phyloP scores from a whole-genome alignment of 345 rosid species.

The Lepidium didymum region DNA sequence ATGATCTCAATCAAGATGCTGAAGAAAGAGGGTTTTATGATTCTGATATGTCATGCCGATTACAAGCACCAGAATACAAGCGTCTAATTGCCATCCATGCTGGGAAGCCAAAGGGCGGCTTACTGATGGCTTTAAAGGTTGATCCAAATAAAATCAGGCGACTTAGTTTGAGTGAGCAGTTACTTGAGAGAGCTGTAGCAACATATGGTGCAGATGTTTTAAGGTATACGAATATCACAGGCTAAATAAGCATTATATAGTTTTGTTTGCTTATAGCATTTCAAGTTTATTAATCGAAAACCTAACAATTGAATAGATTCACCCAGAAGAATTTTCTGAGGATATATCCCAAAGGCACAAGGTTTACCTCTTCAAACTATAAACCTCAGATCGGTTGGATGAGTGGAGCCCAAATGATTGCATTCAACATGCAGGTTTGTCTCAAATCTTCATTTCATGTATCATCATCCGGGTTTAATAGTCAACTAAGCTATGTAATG shows the following conservation, averaged over 20 bases:
- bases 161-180: constrained; percentile 33
- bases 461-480: background rate
- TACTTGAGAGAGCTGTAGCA: constrained; percentile 36
- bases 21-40: constrained; percentile 17
- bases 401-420: constrained; percentile 90
- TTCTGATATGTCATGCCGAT: constrained; percentile 17
- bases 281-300: background rate
- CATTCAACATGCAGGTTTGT: constrained; percentile 85
- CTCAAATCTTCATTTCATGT: background rate
- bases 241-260: background rate
- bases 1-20: constrained; percentile 10
- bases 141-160: constrained; percentile 31
- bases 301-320: constrained; percentile 25
- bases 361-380: constrained; percentile 55
- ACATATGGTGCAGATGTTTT: constrained; percentile 26
- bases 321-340: constrained; percentile 48
- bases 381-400: constrained; percentile 56
- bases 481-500: background rate
- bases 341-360: constrained; percentile 54
- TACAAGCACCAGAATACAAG: constrained; percentile 31
- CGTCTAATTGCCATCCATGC: constrained; percentile 34
- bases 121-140: constrained; percentile 27
- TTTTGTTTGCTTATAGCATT: background rate
- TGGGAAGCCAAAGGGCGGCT: constrained; percentile 32
- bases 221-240: constrained; percentile 14